Base-by-base conservation (phyloP, 148 eudicot species). In the Nyssa sinensis region DNA sequence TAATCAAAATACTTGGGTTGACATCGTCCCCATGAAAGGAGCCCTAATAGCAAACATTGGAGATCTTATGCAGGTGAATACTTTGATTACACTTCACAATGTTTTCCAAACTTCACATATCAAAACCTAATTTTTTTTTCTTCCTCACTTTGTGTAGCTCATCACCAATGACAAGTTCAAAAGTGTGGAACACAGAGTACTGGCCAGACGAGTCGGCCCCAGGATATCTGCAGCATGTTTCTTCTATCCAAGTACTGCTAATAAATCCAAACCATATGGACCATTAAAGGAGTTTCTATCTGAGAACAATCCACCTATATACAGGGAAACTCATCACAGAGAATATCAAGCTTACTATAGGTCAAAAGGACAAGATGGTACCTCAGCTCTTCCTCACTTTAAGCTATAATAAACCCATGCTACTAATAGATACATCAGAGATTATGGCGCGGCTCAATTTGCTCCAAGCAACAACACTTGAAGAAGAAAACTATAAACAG, bases 141-240 rank as follows among this genome's bases (percentile, higher is more conserved):
- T 70, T 33, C 23, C 47, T 65, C 11, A 29, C 69, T 75, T 33
- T 25, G 14, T 80, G 81, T 79, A 93, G 97, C 85, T 88, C 21
- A 88, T 88, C 74, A 93, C 90, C 64, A 91, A 91, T 32, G 96
- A 84, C 78, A 88, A 84, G 87, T 88, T 91, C 81, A 89, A 73
- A 80, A 94, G 97, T n/a, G 98, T 88, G 64, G 97, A 91, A 80
- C 97, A 91, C 62, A 83, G 94, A 77, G 98, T 94, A 55, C 76
- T 82, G 67, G 85, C 86, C 8, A 61, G 79, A 34, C 66, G 74
- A 57, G 83, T 70, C 28, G 87, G 91, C 51, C 93, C 94, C 16
- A 86, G 98, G 77, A 80, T 87, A 66, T 91, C 98, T 35, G 90
- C 84, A 1, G 98, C 93, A 0, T 81, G 91, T 68, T 89, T 91